These are phyloP conservation scores for Podaxis sp. DNA, from an alignment of 768 basidiomycete genomes.

Conservation along the genomic window DNA sequence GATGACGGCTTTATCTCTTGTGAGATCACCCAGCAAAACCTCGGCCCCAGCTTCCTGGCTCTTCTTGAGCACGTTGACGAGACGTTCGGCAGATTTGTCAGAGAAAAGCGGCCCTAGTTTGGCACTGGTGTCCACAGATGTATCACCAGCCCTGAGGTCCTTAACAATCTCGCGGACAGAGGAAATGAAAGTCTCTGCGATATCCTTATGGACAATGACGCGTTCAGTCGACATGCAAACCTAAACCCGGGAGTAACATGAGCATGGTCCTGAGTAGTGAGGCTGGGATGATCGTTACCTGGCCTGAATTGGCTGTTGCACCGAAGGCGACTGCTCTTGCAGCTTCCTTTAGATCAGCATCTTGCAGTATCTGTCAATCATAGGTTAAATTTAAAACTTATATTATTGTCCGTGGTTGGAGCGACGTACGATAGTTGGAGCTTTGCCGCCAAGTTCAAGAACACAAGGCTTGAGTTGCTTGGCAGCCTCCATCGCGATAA, in stretches of 20 bases:
- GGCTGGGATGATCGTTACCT: conserved; percentile 16
- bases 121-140: conserved; percentile 25
- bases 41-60: conserved; percentile 45
- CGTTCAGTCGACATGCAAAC: conserved; percentile 62
- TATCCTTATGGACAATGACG: conserved; percentile 48
- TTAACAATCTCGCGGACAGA: conserved; percentile 32
- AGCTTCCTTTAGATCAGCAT: conserved; percentile 53
- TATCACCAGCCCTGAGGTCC: conserved; percentile 40
- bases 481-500: conserved; percentile 54
- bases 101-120: conserved; percentile 42
- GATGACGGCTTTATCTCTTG: conserved; percentile 39
- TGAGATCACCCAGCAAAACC: conserved; percentile 43
- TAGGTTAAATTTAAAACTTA: neutral
- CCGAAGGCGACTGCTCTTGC: conserved; percentile 48
- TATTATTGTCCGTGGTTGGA: neutral
- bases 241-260: conserved; percentile 20
- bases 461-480: conserved; percentile 56
- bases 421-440: conserved; percentile 47
- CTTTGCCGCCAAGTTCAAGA: conserved; percentile 57
- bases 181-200: conserved; percentile 35
- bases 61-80: conserved; percentile 43
- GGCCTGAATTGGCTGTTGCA: conserved; percentile 48
- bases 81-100: conserved; percentile 43
- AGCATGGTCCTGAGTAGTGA: too few species aligned
- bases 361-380: conserved; percentile 42